Percentiles rank a stretch among this genome's conserved stretches.
phyloP scores from a whole-genome alignment of 257 asterid genomes.

The Solanum sejunctum region DNA sequence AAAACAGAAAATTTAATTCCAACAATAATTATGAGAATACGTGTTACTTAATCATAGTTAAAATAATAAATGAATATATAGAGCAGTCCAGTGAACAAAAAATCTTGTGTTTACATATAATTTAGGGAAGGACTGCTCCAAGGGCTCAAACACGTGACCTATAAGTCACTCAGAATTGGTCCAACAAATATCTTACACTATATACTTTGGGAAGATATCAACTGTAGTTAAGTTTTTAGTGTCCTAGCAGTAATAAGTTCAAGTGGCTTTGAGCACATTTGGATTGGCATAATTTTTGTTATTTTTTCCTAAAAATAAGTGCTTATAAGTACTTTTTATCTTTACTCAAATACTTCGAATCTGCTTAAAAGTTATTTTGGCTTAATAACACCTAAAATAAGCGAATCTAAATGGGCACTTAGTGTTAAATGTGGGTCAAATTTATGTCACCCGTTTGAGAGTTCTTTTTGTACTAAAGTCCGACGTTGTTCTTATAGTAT shows the following conservation, averaged over 20 bases:
- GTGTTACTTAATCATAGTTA: not conserved
- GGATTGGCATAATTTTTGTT: too few species aligned
- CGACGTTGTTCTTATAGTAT: not conserved
- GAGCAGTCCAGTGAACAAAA: not conserved
- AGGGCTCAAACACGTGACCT: not conserved
- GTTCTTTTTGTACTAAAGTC: not conserved
- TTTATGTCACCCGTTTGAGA: not conserved
- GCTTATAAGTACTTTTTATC: too few species aligned
- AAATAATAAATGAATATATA: not conserved
- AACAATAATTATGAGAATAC: not conserved
- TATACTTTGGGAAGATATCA: too few species aligned
- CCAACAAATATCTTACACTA: not conserved
- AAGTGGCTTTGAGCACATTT: not conserved
- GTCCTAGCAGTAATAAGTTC: not conserved
- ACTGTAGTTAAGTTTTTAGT: not conserved
- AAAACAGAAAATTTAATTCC: not conserved
- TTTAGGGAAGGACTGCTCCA: not conserved
- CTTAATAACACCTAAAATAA: too few species aligned
- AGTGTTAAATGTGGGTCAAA: not conserved
- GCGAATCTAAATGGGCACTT: too few species aligned
- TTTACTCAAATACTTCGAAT: too few species aligned
- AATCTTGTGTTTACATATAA: not conserved
- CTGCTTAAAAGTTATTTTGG: too few species aligned
- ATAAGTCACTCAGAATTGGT: not conserved
- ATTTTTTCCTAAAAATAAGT: too few species aligned